A percentile compares a stretch with the other conserved stretches of the same genome.
Evolutionary conservation across 306 rosid species (phyloP).

Genomic region (Medicago ruthenica): DNA sequence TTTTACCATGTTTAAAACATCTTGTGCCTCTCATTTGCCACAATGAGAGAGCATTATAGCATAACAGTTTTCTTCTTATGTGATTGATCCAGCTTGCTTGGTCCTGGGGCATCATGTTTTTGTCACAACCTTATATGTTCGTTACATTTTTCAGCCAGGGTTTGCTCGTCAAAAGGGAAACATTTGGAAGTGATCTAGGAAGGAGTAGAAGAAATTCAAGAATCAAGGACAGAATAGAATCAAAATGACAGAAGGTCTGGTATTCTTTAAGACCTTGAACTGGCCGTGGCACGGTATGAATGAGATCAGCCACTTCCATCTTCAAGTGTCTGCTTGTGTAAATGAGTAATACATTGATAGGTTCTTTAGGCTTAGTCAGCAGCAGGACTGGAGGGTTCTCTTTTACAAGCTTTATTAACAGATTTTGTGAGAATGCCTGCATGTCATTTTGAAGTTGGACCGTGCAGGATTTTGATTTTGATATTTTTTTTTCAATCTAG

Average conservation of each 20-base stretch:
- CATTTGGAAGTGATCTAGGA: conserved; percentile 49
- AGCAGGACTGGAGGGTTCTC: not conserved
- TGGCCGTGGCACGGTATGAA: conserved; percentile 15
- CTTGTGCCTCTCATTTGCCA: conserved; percentile 9
- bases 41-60: not conserved
- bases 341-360: conserved; percentile 14
- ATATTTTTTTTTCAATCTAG: not conserved
- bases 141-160: conserved; percentile 71
- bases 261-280: conserved; percentile 27
- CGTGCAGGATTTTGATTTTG: not conserved
- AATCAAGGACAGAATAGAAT: conserved; percentile 27
- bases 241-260: conserved; percentile 13
- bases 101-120: conserved; percentile 11
- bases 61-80: not conserved
- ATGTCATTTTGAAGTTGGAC: no score
- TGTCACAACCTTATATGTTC: conserved; percentile 24
- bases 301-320: conserved; percentile 26
- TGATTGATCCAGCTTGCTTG: not conserved
- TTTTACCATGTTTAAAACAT: not conserved
- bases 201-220: conserved; percentile 31
- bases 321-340: conserved; percentile 12
- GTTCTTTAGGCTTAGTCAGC: not conserved
- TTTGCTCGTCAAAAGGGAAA: conserved; percentile 76
- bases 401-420: not conserved
- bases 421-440: no score